Percentiles rank a stretch among this genome's conserved stretches.
Evolutionary conservation across 2,329 filamentous ascomycete genomes (phyloP).

Genomic region (Aspergillus fumigatus): DNA sequence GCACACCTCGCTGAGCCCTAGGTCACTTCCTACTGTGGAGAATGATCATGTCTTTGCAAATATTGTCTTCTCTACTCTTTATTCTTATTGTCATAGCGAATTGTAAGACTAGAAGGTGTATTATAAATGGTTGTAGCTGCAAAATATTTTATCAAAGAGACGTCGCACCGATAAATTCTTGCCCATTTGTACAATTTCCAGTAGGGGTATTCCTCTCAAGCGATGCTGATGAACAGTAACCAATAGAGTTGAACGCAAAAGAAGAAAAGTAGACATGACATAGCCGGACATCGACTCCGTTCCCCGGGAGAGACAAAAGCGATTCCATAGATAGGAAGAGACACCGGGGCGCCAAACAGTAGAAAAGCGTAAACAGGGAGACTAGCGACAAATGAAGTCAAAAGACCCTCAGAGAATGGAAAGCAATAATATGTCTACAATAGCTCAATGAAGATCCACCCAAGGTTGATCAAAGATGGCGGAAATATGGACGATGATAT

Average conservation of each 20-base stretch:
- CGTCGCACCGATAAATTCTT: constrained; percentile 9
- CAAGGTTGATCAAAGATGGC: not conserved
- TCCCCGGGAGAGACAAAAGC: not conserved
- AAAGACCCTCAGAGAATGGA: not conserved
- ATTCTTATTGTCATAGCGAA: constrained; percentile 18
- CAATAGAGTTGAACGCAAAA: constrained; percentile 3
- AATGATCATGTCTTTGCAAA: not conserved
- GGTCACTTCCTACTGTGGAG: not conserved
- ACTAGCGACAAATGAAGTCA: not conserved
- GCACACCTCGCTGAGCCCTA: not conserved
- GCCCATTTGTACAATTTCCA: constrained; percentile 17
- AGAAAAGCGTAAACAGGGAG: not conserved
- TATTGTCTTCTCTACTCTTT: not conserved
- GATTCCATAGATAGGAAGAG: not conserved
- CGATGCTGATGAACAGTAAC: constrained; percentile 1
- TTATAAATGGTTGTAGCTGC: constrained; percentile 23
- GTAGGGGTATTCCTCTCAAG: constrained; percentile 5
- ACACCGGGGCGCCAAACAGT: not conserved
- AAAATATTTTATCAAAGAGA: constrained; percentile 26
- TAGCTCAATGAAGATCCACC: not conserved
- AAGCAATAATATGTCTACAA: not conserved
- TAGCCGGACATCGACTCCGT: not conserved
- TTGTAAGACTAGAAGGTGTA: constrained; percentile 10
- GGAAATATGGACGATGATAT: not conserved
- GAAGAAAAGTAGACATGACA: constrained; percentile 3